Evolutionary conservation across 495 filamentous ascomycete species (phyloP), one percentile per base, ranked within the genome.

Genomic region (Penicillium nucicola): DNA sequence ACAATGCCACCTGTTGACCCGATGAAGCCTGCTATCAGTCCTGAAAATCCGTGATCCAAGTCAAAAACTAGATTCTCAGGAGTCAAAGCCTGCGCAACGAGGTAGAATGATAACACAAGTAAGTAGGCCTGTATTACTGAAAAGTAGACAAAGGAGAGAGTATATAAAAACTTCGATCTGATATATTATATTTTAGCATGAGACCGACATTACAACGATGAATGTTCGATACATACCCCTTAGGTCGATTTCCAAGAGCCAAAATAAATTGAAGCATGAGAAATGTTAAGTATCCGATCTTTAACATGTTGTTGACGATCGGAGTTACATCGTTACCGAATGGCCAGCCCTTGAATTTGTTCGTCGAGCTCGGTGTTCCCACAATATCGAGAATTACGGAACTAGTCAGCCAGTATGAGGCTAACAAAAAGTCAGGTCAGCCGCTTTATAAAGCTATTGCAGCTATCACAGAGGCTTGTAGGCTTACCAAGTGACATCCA

Each of bases 321-420:
- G 91, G 89, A 6, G 90, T 88, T 14, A 77, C 90, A 2, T 69
- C 77, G 55, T 86, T 82, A 32, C 91, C 90, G 54, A 96, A 97
- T 0, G 93, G 93, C 60, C 73, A 75, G 5, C 74, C 65, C 63
- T 77, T 55, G 55, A 65, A 53, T 5, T 74, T 46, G 54, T 81
- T 70, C 35, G 77, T 67, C 3, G 65, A 54, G 39, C 69, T 73
- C 52, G 84, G 86, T 10, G 68, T 81, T 58, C 92, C 91, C 58
- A 97, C 92, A 45, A 98, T 83, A 66, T 95, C 85, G 86, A 97
- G 92, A 61, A 97, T 96, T 68, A 97, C 86, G 18, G 83, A 85
- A 17, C 90, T 97, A 15, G 92, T 98, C 30, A 98, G 78, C 81
- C 87, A 98, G 81, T 92, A 98, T 22, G 86, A 82, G 20, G 85